phyloP scores from a whole-genome alignment of 192 early-diverging fungal genomes.

The Spizellomyces sp. region DNA sequence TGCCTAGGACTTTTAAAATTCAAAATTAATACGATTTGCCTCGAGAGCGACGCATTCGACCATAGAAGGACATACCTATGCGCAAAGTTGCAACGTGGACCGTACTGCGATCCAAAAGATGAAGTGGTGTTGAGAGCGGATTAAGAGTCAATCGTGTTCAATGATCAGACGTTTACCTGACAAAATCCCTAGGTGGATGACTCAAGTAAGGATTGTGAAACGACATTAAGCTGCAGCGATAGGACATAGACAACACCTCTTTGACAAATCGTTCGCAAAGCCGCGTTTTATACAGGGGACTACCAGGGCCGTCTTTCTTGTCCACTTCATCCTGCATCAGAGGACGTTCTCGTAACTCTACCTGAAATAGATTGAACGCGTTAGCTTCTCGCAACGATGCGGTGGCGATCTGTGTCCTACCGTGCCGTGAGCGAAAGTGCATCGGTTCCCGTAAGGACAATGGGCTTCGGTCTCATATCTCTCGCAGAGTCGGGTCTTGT shows the following conservation, averaged over 20 bases:
- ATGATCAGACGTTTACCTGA: background rate
- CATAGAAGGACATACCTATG: constrained; percentile 30
- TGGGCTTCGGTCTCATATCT: constrained; percentile 74
- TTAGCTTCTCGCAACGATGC: background rate
- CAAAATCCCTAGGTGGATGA: background rate
- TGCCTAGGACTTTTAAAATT: constrained; percentile 3
- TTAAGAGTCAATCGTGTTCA: constrained; percentile 49
- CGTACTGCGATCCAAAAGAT: constrained; percentile 57
- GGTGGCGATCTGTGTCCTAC: background rate
- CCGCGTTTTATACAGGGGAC: constrained; percentile 80
- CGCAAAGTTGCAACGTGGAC: constrained; percentile 85
- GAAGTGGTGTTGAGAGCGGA: too few relatives aligned
- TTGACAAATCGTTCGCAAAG: constrained; percentile 81
- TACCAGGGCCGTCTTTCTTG: constrained; percentile 45
- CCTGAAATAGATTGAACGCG: background rate
- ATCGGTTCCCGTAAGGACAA: constrained; percentile 71
- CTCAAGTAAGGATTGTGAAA: background rate
- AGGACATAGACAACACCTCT: constrained; percentile 37
- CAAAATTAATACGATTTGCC: background rate
- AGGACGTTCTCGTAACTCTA: constrained; percentile 65
- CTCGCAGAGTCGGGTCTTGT: constrained; percentile 87
- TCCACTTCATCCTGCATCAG: constrained; percentile 16
- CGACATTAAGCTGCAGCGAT: too few relatives aligned
- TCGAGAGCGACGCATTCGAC: too few relatives aligned
- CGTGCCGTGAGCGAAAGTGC: constrained; percentile 79